Evolutionary conservation across 2,329 filamentous ascomycete genomes (phyloP), one percentile per base, ranked within the genome.

Genomic region (Sodiomyces alkalinus): DNA sequence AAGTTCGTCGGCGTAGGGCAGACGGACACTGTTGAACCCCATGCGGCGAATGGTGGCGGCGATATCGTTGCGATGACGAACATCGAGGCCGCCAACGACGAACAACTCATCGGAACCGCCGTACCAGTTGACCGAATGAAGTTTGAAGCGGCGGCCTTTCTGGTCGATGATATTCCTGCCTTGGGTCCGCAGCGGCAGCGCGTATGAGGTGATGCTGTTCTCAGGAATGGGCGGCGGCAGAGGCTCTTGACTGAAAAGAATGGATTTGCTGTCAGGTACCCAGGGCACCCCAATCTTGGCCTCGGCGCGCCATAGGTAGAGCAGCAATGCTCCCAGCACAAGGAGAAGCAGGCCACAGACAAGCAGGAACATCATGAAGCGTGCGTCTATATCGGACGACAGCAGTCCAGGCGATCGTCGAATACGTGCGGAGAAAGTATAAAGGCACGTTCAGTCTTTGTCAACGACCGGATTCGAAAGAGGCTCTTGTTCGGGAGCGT

Each of bases 111-210:
- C 74, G 43, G 70, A 76, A 3, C 66, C 74, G 19, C 75, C 74
- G 44, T 80, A 80, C 74, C 74, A 80, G 51, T 80, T 80, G 42
- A 78, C 57, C 13, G 68, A 73, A 12, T 67, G 53, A 6, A 80
- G 56, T 52, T 73, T 74, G 49, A 73, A 69, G 17, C 70, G 62
- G 17, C 60, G 56, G 21, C 63, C 67, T 2, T 53, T 42, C 7
- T 58, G 50, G 49, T 79, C 74, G 29, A 78, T 58, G 17, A 80
- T 60, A 37, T 75, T 45, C 23, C 74, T 62, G 5, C 74, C 74
- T 17, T 51, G 48, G 2, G 74, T 72, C 28, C 58, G 61, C 22
- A 80, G 53, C 11, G 74, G 74, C 23, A 76, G 56, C 25, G 50
- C 44, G 47, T 67, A 75, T 16, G 52, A 51, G 12, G 50, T 40